A percentile compares a stretch with the other conserved stretches of the same genome.
Conservation (phyloP, 768 basidiomycete species). For the Dentipellis fragilis region DNA sequence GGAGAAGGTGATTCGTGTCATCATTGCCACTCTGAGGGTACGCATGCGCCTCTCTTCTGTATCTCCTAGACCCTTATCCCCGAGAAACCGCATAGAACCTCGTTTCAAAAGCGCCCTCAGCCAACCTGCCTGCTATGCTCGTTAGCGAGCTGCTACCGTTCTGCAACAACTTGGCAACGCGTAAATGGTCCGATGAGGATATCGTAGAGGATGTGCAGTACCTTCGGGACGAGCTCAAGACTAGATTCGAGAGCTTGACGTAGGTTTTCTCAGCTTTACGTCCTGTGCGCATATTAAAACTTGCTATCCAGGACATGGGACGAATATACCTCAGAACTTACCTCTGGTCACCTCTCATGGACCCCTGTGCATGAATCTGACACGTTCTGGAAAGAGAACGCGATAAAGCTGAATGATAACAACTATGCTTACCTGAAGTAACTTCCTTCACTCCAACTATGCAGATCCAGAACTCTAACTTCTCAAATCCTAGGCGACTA, state of each 20-base stretch:
- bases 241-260: constrained; percentile 85
- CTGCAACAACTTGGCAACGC: constrained; percentile 66
- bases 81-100: constrained; percentile 53
- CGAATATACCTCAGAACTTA: constrained; percentile 86
- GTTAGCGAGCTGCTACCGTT: constrained; percentile 82
- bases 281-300: background rate
- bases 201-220: constrained; percentile 86
- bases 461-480: background rate
- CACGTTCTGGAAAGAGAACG: constrained; percentile 97
- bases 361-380: constrained; percentile 94
- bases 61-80: too few relatives aligned
- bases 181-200: constrained; percentile 96
- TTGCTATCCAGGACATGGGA: constrained; percentile 70
- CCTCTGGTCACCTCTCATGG: constrained; percentile 89
- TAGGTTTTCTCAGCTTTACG: constrained; percentile 27
- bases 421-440: constrained; percentile 82
- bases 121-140: constrained; percentile 90
- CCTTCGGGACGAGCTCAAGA: constrained; percentile 76
- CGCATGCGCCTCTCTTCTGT: constrained; percentile 4
- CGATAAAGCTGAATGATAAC: constrained; percentile 72
- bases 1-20: constrained; percentile 92
- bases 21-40: constrained; percentile 86
- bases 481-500: constrained; percentile 43
- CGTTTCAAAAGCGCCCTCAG: constrained; percentile 74
- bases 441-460: background rate